These are phyloP conservation scores for Brassica juncea DNA, from an alignment of 345 rosid genomes.

Conservation along the genomic window DNA sequence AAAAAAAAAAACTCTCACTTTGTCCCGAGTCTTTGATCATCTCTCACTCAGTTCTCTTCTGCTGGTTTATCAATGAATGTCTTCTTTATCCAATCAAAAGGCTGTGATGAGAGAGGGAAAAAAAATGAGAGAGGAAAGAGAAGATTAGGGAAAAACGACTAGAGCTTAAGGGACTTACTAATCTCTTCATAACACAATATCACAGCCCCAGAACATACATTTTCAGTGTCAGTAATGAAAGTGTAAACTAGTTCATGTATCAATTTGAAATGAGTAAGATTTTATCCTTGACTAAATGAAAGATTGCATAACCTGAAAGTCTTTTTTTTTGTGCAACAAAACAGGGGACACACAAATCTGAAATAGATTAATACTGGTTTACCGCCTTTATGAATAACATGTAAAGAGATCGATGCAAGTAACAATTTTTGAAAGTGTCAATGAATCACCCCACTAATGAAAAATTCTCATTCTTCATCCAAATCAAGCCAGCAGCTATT, in stretches of 20 bases:
- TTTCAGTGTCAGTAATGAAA: neutral
- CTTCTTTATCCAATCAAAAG: conserved; percentile 88
- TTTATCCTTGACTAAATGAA: neutral
- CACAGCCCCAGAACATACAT: neutral
- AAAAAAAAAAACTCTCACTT: conserved; percentile 8
- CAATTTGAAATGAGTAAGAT: neutral
- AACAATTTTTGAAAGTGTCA: neutral
- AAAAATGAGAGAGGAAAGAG: neutral
- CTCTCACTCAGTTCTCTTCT: conserved; percentile 46
- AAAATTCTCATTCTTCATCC: neutral
- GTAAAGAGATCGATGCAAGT: conserved; percentile 9
- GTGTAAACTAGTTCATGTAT: neutral
- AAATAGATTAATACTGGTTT: neutral
- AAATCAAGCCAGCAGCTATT: neutral
- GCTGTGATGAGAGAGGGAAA: conserved; percentile 63
- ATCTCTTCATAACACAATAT: conserved; percentile 6
- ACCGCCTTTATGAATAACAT: neutral
- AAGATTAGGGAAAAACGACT: neutral
- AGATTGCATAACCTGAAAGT: neutral
- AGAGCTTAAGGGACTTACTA: neutral
- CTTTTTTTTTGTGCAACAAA: neutral
- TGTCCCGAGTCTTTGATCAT: neutral
- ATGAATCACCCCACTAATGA: neutral
- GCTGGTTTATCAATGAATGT: conserved; percentile 73
- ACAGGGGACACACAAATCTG: neutral